These are phyloP conservation scores for Lichtheimia corymbifera DNA, from an alignment of 371 early-diverging fungal species.

Conservation along the genomic window DNA sequence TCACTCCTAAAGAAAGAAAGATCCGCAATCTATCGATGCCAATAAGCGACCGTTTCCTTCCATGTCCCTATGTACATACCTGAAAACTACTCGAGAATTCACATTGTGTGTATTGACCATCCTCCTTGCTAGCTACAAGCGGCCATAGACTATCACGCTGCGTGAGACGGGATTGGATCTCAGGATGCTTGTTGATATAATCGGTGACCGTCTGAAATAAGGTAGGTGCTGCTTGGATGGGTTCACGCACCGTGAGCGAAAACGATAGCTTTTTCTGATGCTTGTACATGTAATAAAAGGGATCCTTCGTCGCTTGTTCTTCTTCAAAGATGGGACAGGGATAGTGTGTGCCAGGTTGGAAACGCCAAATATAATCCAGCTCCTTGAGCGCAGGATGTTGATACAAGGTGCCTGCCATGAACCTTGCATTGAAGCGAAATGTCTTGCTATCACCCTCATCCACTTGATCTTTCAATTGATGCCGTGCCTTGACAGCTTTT, in stretches of 20 bases:
- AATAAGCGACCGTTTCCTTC: background rate
- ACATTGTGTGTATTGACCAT: slow-evolving; percentile 62
- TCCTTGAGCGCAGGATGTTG: slow-evolving; percentile 39
- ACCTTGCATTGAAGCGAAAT: slow-evolving; percentile 39
- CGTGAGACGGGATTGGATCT: background rate
- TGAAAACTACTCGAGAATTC: slow-evolving; percentile 75
- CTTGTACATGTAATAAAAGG: slow-evolving; percentile 39
- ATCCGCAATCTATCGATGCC: slow-evolving; percentile 31
- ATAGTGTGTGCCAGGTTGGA: slow-evolving; percentile 47
- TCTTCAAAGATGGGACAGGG: slow-evolving; percentile 34
- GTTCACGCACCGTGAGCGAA: slow-evolving; percentile 68
- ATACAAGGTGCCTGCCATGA: slow-evolving; percentile 39
- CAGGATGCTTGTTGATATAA: slow-evolving; percentile 46
- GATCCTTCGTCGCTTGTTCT: slow-evolving; percentile 26
- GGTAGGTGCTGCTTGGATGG: slow-evolving; percentile 71
- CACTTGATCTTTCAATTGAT: slow-evolving; percentile 19
- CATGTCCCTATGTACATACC: slow-evolving; percentile 26
- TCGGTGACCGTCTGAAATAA: slow-evolving; percentile 69
- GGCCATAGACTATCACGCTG: no score
- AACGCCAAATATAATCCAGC: slow-evolving; percentile 44
- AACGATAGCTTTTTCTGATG: slow-evolving; percentile 50
- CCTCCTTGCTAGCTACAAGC: slow-evolving; percentile 4
- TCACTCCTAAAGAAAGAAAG: slow-evolving; percentile 36
- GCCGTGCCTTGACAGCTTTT: slow-evolving; percentile 26
- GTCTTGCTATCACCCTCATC: slow-evolving; percentile 38